Base-by-base conservation (phyloP, 345 rosid genomes). In the Conringia planisiliqua region DNA sequence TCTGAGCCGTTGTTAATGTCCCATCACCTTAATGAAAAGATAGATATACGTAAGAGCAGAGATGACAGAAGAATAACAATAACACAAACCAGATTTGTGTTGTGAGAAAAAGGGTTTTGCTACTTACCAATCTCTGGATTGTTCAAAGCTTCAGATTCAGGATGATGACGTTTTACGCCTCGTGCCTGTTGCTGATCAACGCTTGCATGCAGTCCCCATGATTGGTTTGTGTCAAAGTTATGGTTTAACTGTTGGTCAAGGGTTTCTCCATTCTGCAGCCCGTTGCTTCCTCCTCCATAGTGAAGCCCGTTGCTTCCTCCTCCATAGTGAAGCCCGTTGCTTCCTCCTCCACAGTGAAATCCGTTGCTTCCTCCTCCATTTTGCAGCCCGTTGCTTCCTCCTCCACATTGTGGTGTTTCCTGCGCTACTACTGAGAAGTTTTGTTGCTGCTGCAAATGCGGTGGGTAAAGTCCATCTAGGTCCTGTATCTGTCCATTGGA, bases 61-160 rank as follows among this genome's bases (percentile, higher is more conserved):
- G 44, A 50, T 42, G 30, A 52, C 3, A 36, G 9, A 67, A 24
- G 8, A 16, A 10, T 10, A 42, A 62, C 35, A 52, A 42, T 12
- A 29, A 3, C 33, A 42, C 8, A 9, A 29, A 56, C 54, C 40
- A 40, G 40, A 29, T 56, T 43, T 44, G 10, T 70, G 18, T 59
- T 29, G 33, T 29, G 47, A 14, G 38, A 62, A 73, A 1, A 73
- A 27, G 27, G 29, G 27, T 54, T 54, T 20, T 39, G 35, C 54
- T 27, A 73, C 36, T 72, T 63, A 72, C 77, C 55, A 73, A 6
- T 7, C 17, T 42, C 5, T 39, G 51, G 62, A 51, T 18, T 52
- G 63, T 63, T 63, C 50, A 24, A 17, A 72, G 16, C 56, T 22
- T 22, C 33, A 51, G 62, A 52, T 5, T 52, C 70, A 24, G 32